Evolutionary conservation across 2,329 filamentous ascomycete genomes (phyloP).

Genomic region (Orbilia javanica): DNA sequence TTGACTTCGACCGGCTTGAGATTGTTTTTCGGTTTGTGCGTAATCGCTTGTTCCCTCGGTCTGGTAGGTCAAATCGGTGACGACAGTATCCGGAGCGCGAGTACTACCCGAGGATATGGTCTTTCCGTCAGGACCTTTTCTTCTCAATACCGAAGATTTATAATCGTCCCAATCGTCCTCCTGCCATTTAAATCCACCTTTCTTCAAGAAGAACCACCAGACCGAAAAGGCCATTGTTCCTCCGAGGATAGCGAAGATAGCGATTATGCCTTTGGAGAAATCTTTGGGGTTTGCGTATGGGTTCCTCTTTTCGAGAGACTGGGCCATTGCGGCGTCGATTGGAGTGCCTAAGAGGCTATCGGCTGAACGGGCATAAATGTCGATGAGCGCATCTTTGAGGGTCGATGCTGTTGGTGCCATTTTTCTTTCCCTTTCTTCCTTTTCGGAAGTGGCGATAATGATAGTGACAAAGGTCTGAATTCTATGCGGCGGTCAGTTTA

Average conservation of each 20-base stretch:
- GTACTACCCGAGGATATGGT: conserved; percentile 58
- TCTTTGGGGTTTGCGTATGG: conserved; percentile 59
- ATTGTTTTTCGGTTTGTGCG: conserved; percentile 38
- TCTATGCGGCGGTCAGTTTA: conserved; percentile 42
- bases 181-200: conserved; percentile 90
- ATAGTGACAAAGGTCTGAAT: background rate
- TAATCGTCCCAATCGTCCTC: conserved; percentile 97
- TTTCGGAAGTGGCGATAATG: background rate
- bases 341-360: conserved; percentile 20
- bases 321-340: conserved; percentile 32
- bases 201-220: conserved; percentile 99
- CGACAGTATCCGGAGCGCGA: conserved; percentile 52
- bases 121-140: conserved; percentile 72
- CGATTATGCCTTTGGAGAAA: conserved; percentile 75
- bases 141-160: conserved; percentile 90
- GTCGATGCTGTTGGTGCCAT: conserved; percentile 47
- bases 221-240: conserved; percentile 78
- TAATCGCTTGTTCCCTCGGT: conserved; percentile 38
- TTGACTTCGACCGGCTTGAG: conserved; percentile 26
- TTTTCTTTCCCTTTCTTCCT: no score
- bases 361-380: conserved; percentile 43
- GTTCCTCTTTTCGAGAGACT: conserved; percentile 40
- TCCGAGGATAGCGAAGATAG: conserved; percentile 86
- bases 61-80: conserved; percentile 55
- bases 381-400: conserved; percentile 36